Percentiles rank a stretch among this genome's conserved stretches.
phyloP scores from a whole-genome alignment of 2,329 filamentous ascomycete species.

The Cercospora citrullina region DNA sequence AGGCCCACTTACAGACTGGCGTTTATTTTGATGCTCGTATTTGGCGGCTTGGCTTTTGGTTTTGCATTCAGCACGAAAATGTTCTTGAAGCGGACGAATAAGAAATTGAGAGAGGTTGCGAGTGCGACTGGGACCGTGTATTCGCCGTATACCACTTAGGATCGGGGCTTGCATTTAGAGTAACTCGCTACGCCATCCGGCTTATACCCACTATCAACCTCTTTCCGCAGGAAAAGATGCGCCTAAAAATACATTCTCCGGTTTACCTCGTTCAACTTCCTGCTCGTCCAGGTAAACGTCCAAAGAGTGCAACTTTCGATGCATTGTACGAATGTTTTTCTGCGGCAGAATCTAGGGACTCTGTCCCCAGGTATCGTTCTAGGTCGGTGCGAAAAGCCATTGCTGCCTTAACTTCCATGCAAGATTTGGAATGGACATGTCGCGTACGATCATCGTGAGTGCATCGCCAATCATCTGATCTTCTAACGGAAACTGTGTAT shows the following conservation, averaged over 20 bases:
- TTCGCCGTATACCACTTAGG: constrained; percentile 1
- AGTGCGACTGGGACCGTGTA: background rate
- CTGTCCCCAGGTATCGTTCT: background rate
- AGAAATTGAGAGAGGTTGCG: constrained; percentile 13
- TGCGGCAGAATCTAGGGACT: background rate
- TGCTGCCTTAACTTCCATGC: background rate
- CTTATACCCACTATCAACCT: no score
- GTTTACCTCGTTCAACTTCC: no score
- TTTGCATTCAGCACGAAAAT: constrained; percentile 12
- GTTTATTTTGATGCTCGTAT: constrained; percentile 20
- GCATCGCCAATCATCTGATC: no score
- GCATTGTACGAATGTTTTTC: background rate
- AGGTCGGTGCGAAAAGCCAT: background rate
- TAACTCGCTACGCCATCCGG: background rate
- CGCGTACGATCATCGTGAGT: background rate
- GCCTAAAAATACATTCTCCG: background rate
- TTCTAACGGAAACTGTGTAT: no score
- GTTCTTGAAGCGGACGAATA: constrained; percentile 16
- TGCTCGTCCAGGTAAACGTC: background rate
- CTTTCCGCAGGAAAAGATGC: background rate
- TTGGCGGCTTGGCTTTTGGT: constrained; percentile 9
- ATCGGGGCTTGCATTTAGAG: background rate
- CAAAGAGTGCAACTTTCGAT: background rate
- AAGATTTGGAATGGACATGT: background rate
- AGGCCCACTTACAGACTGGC: constrained; percentile 15